Conservation (phyloP, 257 asterid species). For the Paulownia fortunei region DNA sequence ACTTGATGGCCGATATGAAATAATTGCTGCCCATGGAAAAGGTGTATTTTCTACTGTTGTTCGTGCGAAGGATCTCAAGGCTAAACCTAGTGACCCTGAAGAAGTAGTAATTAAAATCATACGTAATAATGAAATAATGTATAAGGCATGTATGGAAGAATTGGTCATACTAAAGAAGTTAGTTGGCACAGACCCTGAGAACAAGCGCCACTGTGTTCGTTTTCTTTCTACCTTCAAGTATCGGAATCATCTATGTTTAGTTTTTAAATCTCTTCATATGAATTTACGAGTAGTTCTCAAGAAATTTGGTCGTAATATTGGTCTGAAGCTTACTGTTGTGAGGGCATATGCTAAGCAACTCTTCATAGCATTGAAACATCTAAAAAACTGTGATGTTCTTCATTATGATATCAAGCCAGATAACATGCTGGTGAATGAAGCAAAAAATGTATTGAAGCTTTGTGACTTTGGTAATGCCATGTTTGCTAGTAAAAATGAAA, state of each 20-base stretch:
- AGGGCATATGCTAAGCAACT: constrained; percentile 98
- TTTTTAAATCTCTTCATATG: constrained; percentile 99
- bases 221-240: constrained; percentile 94
- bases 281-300: constrained; percentile 98
- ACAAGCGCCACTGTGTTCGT: constrained; percentile 96
- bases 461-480: constrained; percentile 99
- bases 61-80: constrained; percentile 97
- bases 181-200: constrained; percentile 94
- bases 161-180: constrained; percentile 87
- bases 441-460: constrained; percentile 88
- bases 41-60: constrained; percentile 98
- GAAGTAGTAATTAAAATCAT: constrained; percentile 96
- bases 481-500: constrained; percentile 99
- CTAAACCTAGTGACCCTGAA: constrained; percentile 69
- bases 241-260: constrained; percentile 97
- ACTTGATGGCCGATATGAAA: constrained; percentile 91
- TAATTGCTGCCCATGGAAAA: constrained; percentile 97
- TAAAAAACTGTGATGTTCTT: constrained; percentile 93
- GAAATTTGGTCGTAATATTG: constrained; percentile 99
- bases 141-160: constrained; percentile 97
- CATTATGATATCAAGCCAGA: constrained; percentile 99
- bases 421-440: constrained; percentile 98
- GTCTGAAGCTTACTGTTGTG: constrained; percentile 97
- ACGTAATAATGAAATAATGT: constrained; percentile 96
- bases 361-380: constrained; percentile 89